phyloP scores from a whole-genome alignment of 805 yeast species.

The Cyberlindnera subsufficiens region DNA sequence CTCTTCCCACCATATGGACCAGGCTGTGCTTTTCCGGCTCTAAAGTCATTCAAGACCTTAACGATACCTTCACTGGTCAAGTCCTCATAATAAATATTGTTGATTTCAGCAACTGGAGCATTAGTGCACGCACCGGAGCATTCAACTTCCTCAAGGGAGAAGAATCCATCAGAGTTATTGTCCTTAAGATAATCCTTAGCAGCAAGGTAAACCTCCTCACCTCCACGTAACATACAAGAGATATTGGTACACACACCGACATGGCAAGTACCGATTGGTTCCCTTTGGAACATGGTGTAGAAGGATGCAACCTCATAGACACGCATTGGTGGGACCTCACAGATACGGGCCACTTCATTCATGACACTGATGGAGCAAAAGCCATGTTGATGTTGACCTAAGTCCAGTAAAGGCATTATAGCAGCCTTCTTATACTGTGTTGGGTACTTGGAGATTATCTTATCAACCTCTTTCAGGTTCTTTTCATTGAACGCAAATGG shows the following conservation, averaged over 20 bases:
- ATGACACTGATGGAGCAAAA: slow-evolving; percentile 81
- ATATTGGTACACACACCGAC: slow-evolving; percentile 86
- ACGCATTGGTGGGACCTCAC: slow-evolving; percentile 92
- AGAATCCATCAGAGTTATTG: slow-evolving; percentile 67
- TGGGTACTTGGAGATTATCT: slow-evolving; percentile 74
- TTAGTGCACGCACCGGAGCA: slow-evolving; percentile 91
- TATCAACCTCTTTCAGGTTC: slow-evolving; percentile 63
- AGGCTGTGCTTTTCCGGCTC: slow-evolving; percentile 52
- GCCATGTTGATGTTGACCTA: slow-evolving; percentile 85
- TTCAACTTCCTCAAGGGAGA: slow-evolving; percentile 83
- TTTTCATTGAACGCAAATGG: slow-evolving; percentile 70
- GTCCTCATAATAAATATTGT: slow-evolving; percentile 81
- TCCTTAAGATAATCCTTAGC: slow-evolving; percentile 55
- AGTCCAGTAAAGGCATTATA: slow-evolving; percentile 78
- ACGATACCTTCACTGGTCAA: slow-evolving; percentile 62
- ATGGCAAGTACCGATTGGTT: slow-evolving; percentile 81
- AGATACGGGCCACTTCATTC: slow-evolving; percentile 81
- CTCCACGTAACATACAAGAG: slow-evolving; percentile 81
- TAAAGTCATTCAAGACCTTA: slow-evolving; percentile 54
- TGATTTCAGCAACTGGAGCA: slow-evolving; percentile 83
- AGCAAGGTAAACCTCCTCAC: slow-evolving; percentile 73
- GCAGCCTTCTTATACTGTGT: slow-evolving; percentile 84
- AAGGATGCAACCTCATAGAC: slow-evolving; percentile 90
- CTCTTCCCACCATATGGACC: slow-evolving; percentile 67
- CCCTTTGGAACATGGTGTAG: slow-evolving; percentile 85